Percentiles rank a stretch among this genome's conserved stretches.
These are phyloP conservation scores for Penicillium italicum DNA, from an alignment of 2,329 filamentous ascomycete genomes.

Conservation along the genomic window DNA sequence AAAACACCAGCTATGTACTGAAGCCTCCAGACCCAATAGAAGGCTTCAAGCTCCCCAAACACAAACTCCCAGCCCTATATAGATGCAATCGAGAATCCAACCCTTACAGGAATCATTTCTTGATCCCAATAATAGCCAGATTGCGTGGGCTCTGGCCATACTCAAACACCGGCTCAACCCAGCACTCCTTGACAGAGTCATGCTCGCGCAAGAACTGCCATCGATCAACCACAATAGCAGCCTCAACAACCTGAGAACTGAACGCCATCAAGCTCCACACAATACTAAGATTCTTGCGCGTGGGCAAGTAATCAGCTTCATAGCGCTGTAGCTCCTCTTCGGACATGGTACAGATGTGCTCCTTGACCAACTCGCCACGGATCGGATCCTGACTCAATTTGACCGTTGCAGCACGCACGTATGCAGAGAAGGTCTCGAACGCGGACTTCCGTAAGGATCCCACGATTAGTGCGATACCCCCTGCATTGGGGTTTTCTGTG, in stretches of 20 bases:
- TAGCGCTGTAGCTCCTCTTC: conserved; percentile 74
- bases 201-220: conserved; percentile 86
- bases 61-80: background rate
- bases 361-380: conserved; percentile 58
- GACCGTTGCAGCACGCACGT: conserved; percentile 73
- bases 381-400: conserved; percentile 66
- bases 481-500: conserved; percentile 25
- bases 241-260: conserved; percentile 83
- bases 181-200: conserved; percentile 67
- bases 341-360: conserved; percentile 64
- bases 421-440: conserved; percentile 70
- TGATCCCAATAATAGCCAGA: conserved; percentile 87
- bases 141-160: conserved; percentile 83
- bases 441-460: conserved; percentile 77
- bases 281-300: conserved; percentile 77
- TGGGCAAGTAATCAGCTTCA: conserved; percentile 58
- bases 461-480: conserved; percentile 71
- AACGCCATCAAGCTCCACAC: conserved; percentile 97
- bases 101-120: conserved; percentile 48
- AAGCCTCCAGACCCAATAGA: background rate
- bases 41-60: background rate
- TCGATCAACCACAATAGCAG: conserved; percentile 82
- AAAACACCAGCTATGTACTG: background rate
- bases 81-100: background rate
- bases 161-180: conserved; percentile 93